These are phyloP conservation scores for Hypoxylon sp. DNA, from an alignment of 2,329 filamentous ascomycete genomes.

Conservation along the genomic window DNA sequence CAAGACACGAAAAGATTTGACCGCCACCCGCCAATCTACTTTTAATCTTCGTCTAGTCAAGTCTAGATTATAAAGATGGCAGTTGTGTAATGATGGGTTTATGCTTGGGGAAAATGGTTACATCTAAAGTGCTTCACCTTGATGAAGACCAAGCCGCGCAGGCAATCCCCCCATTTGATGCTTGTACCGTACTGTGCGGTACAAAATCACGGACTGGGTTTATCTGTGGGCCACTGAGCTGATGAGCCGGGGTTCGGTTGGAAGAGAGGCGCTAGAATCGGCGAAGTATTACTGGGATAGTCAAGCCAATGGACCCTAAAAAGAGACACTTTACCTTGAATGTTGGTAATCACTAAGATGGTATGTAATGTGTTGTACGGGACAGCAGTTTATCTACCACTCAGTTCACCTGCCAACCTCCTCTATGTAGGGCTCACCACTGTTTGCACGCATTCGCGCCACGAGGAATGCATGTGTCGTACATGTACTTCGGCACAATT, in stretches of 20 bases:
- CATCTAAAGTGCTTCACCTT: conserved; percentile 32
- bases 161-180: conserved; percentile 7
- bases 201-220: conserved; percentile 5
- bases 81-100: conserved; percentile 19
- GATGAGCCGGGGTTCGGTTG: conserved; percentile 15
- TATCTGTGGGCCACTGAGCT: conserved; percentile 20
- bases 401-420: conserved; percentile 44
- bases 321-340: conserved; percentile 12
- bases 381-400: no score
- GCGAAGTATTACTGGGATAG: conserved; percentile 22
- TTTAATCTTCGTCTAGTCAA: conserved; percentile 11
- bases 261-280: conserved; percentile 37
- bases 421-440: conserved; percentile 8
- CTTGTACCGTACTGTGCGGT: conserved; percentile 10
- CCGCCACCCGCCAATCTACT: conserved; percentile 5
- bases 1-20: conserved; percentile 17
- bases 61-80: conserved; percentile 25
- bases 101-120: conserved; percentile 20
- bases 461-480: conserved; percentile 32
- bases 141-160: conserved; percentile 28
- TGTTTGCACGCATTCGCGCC: conserved; percentile 19
- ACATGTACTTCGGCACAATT: conserved; percentile 8
- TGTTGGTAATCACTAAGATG: conserved; percentile 19
- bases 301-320: conserved; percentile 8
- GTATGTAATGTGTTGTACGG: conserved; percentile 25